Conservation (phyloP, 176 grass and related monocot genomes). For the Triticum turgidum region DNA sequence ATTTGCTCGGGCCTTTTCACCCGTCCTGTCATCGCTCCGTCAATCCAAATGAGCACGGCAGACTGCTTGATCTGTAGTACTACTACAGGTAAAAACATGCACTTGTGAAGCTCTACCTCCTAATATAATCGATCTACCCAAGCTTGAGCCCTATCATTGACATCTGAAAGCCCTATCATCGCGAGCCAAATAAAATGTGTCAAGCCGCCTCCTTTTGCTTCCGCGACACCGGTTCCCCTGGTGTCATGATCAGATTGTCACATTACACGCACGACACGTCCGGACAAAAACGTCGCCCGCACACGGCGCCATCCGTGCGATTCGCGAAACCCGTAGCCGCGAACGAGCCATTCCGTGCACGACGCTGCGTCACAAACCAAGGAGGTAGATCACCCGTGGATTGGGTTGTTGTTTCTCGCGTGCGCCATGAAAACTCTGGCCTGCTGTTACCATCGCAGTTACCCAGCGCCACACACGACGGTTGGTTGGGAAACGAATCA, state of each 20-base stretch:
- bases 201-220: not conserved
- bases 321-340: constrained; percentile 11
- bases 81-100: not conserved
- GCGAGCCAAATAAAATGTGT: not conserved
- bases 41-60: not conserved
- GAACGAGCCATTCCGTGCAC: not conserved
- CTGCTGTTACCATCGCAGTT: not conserved
- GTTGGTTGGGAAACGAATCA: not conserved
- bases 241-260: not conserved
- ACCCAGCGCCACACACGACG: not conserved
- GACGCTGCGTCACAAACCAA: not conserved
- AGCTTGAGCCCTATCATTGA: not conserved
- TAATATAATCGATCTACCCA: not conserved
- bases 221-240: not conserved
- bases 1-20: not conserved
- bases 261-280: not conserved
- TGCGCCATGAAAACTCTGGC: not conserved
- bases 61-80: not conserved
- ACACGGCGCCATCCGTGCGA: not conserved
- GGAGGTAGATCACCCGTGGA: not conserved
- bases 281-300: not conserved
- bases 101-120: not conserved
- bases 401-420: not conserved
- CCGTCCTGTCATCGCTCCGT: not conserved
- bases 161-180: not conserved